Conservation (phyloP, 495 filamentous ascomycete genomes). For the Bombardia bombarda region DNA sequence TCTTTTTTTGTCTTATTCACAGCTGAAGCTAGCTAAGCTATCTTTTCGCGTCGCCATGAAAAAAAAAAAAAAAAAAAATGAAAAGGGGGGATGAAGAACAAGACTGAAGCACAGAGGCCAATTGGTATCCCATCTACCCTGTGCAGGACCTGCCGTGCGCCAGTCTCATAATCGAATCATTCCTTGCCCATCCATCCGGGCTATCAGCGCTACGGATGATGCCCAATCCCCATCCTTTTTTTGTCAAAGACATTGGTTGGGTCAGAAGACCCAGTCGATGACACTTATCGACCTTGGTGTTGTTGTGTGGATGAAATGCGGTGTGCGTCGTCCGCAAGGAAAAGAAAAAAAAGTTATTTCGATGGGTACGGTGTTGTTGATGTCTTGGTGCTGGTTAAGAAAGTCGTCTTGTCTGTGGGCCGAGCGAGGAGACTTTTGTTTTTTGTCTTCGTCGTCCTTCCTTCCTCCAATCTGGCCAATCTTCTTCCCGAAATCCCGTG, state of each 20-base stretch:
- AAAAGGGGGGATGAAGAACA: neutral
- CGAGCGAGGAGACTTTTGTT: slow-evolving; percentile 9
- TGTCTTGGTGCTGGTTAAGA: slow-evolving; percentile 2
- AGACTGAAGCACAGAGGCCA: too few species aligned
- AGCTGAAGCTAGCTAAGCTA: too few species aligned
- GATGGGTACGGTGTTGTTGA: neutral
- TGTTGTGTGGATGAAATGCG: too few species aligned
- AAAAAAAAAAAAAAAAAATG: neutral
- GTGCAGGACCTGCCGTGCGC: too few species aligned
- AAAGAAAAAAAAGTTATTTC: neutral
- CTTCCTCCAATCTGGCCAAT: slow-evolving; percentile 1
- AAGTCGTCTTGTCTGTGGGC: slow-evolving; percentile 6
- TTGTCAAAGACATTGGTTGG: too few species aligned
- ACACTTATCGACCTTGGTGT: too few species aligned
- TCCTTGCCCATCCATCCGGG: too few species aligned
- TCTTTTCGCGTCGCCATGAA: neutral
- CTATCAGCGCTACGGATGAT: too few species aligned
- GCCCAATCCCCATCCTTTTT: too few species aligned
- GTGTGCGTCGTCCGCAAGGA: slow-evolving; percentile 3
- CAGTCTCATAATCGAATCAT: too few species aligned
- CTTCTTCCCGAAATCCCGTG: neutral
- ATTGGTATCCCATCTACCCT: too few species aligned
- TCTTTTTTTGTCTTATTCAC: slow-evolving; percentile 20
- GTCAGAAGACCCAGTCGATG: too few species aligned
- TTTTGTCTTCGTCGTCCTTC: slow-evolving; percentile 2